These are phyloP conservation scores for Globisporangium paroecandrum DNA, from an alignment of 352 stramenopile species.

Conservation along the genomic window DNA sequence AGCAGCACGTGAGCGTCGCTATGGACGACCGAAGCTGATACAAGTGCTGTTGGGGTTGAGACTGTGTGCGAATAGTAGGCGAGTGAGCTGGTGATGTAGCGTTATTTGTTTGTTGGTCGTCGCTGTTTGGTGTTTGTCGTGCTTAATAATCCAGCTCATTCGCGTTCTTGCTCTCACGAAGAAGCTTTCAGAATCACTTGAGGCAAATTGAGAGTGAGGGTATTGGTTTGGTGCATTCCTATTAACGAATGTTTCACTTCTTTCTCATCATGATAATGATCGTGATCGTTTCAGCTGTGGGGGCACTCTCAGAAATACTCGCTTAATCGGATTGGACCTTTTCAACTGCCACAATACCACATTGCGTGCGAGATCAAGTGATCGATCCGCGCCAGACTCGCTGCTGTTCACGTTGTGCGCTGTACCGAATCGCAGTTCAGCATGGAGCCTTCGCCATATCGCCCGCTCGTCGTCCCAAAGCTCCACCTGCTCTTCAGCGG, in stretches of 20 bases:
- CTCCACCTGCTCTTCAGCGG: slow-evolving; percentile 15
- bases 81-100: not conserved
- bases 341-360: not conserved
- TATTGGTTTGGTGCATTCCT: no score
- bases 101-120: not conserved
- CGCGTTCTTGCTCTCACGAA: not conserved
- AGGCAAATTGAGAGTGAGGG: no score
- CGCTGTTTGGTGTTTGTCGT: not conserved
- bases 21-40: not conserved
- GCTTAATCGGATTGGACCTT: not conserved
- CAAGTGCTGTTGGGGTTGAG: not conserved
- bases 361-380: no score
- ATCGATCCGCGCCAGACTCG: no score
- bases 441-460: slow-evolving; percentile 18
- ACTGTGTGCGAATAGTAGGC: not conserved
- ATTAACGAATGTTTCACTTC: no score
- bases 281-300: not conserved
- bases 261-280: not conserved
- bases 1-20: not conserved
- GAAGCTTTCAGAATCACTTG: no score
- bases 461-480: slow-evolving; percentile 11
- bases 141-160: not conserved
- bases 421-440: not conserved
- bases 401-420: not conserved
- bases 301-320: not conserved